Evolutionary conservation across 352 stramenopile species (phyloP).

Genomic region (Poterioochromonas sp.): DNA sequence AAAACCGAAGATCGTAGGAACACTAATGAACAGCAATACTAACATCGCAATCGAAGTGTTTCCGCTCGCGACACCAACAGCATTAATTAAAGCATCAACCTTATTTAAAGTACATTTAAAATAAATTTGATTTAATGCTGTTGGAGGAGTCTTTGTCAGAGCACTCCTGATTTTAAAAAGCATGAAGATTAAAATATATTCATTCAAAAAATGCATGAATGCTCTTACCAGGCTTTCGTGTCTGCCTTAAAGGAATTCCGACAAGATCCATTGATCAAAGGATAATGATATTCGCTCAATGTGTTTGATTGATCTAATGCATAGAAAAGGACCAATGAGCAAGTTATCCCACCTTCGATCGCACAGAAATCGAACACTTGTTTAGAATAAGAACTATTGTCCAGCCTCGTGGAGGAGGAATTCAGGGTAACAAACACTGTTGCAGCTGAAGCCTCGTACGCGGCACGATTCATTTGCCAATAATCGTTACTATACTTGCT

Average conservation of each 20-base stretch:
- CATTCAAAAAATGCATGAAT: neutral
- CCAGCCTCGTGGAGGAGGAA: neutral
- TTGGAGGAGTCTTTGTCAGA: neutral
- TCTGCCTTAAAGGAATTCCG: neutral
- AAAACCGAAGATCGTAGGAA: no score
- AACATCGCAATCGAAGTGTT: no score
- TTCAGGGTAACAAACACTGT: neutral
- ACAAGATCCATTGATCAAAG: constrained; percentile 10
- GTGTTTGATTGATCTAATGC: neutral
- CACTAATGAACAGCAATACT: no score
- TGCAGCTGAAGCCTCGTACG: neutral
- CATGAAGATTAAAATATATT: no score
- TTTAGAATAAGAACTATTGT: neutral
- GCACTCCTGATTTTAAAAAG: neutral
- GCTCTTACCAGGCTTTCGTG: neutral
- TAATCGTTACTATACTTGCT: neutral
- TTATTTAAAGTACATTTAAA: neutral
- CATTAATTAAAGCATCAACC: neutral
- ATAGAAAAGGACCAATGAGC: constrained; percentile 11
- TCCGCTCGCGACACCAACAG: neutral
- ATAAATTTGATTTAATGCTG: neutral
- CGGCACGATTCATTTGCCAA: neutral
- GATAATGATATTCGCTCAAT: neutral
- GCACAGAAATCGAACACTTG: neutral
- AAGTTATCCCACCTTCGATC: neutral